Evolutionary conservation across 2,329 filamentous ascomycete species (phyloP), one percentile per base, ranked within the genome.

Genomic region (Stenocarpella maydis): DNA sequence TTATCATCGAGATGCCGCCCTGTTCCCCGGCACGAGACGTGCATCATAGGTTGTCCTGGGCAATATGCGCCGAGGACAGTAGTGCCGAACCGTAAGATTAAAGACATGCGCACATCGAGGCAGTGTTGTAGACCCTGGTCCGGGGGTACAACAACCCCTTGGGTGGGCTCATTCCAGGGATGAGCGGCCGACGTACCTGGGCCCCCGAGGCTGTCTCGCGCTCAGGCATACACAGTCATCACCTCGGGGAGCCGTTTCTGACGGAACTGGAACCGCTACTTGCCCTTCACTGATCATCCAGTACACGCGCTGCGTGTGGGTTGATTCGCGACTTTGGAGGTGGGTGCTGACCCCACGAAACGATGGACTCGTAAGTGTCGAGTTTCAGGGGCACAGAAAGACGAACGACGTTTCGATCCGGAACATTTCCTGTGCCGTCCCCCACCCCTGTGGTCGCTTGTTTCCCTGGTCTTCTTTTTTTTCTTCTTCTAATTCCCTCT

Each of bases 311-410:
- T 10, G 41, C 26, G 34, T 21, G 58, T n/a, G 6, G 31, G 26
- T 17, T 12, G 26, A 14, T 10, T 61, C 41, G 24, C 19, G 12
- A 47, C 8, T 43, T 37, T n/a, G 54, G 37, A 19, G 26, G 24
- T 19, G 9, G 17, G 3, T 17, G 19, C 17, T 34, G n/a, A n/a
- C 58, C 41, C 58, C 24, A 9, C 58, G 58, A 63, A 63, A 63
- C 58, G 58, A 31, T 63, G 43, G 58, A 63, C 58, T 63, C 43
- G 58, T 37, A 49, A 63, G 58, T 63, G 9, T 63, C 58, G 28
- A 43, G 58, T 63, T 63, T 63, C 58, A 63, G 58, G 58, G 43
- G 58, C 41, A 21, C 9, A 61, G 26, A 63, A 41, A 21, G 28
- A 49, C 43, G 43, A 63, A 63, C 28, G 43, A 49, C 58, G 43